Evolutionary conservation across 2,329 filamentous ascomycete species (phyloP).

Genomic region (Aspergillus fijiensis): DNA sequence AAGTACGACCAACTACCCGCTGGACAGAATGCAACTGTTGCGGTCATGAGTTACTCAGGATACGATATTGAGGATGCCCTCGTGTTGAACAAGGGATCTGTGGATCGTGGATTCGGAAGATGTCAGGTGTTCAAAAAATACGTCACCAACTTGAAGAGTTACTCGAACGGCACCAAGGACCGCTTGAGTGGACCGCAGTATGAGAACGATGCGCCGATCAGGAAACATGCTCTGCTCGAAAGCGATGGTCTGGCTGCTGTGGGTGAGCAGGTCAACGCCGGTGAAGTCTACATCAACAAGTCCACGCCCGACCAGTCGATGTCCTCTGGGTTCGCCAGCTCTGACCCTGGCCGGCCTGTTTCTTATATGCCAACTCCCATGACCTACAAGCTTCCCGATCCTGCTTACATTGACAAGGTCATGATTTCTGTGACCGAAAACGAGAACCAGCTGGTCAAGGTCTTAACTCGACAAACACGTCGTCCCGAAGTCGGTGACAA

Average conservation of each 20-base stretch:
- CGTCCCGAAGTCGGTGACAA: conserved; percentile 96
- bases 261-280: conserved; percentile 72
- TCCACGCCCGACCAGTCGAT: conserved; percentile 76
- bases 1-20: conserved; percentile 97
- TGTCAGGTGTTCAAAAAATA: conserved; percentile 99
- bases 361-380: conserved; percentile 43
- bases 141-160: conserved; percentile 79
- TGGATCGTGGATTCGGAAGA: conserved; percentile 90
- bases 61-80: conserved; percentile 99
- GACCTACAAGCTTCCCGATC: conserved; percentile 80
- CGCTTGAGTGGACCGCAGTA: conserved; percentile 62
- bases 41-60: conserved; percentile 98
- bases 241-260: conserved; percentile 86
- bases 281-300: conserved; percentile 89
- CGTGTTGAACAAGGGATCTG: conserved; percentile 92
- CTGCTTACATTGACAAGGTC: conserved; percentile 91
- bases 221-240: conserved; percentile 73
- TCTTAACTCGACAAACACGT: conserved; percentile 93
- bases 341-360: conserved; percentile 56
- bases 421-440: conserved; percentile 88
- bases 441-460: conserved; percentile 84
- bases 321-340: conserved; percentile 62
- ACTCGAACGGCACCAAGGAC: conserved; percentile 73
- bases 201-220: conserved; percentile 60
- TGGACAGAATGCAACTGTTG: conserved; percentile 94